Base-by-base conservation (phyloP, 2,329 filamentous ascomycete species). In the Epichloe scottii region DNA sequence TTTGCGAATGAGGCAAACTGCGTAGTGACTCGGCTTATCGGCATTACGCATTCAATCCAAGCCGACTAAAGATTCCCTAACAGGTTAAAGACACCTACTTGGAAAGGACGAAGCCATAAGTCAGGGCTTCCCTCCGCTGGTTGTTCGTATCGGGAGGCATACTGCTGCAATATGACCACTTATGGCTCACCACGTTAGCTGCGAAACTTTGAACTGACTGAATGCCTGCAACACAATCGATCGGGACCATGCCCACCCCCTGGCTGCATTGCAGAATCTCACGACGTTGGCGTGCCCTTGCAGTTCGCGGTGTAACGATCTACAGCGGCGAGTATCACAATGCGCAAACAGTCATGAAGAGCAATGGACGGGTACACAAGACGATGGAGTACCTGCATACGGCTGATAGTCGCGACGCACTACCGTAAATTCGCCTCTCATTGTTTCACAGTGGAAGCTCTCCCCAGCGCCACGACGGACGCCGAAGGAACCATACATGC, bases 231-330 rank as follows among this genome's bases (percentile, higher is more conserved):
- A 30, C 19, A 47, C 45, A 47, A 38, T 30, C 14, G 15, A 39
- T 39, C 10, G 21, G 26, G 12, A 34, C 17, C 38, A 17, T 15
- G n/a, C n/a, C 12, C 21, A 47, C 8, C n/a, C 30, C n/a, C 15
- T 8, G 14, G 45, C 35, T 47, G 45, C 45, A 30, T 40, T 39
- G 48, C 41, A 38, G 41, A 23, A 40, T 44, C 23, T 50, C 35
- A 23, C 34, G 34, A 45, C 15, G 42, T 14, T 43, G 30, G 8
- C 26, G 35, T 30, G 8, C n/a, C 40, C n/a, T 21, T 37, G 14
- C 48, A 40, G 34, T 21, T 45, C 23, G 48, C 42, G 34, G 48
- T 45, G 48, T 33, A n/a, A 50, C 48, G 42, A 21, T 50, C 19
- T 41, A 45, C 41, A 26, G n/a, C 34, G 15, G n/a, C 4, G 15